Evolutionary conservation across 2,329 filamentous ascomycete genomes (phyloP).

Genomic region (Colletotrichum acutatum): DNA sequence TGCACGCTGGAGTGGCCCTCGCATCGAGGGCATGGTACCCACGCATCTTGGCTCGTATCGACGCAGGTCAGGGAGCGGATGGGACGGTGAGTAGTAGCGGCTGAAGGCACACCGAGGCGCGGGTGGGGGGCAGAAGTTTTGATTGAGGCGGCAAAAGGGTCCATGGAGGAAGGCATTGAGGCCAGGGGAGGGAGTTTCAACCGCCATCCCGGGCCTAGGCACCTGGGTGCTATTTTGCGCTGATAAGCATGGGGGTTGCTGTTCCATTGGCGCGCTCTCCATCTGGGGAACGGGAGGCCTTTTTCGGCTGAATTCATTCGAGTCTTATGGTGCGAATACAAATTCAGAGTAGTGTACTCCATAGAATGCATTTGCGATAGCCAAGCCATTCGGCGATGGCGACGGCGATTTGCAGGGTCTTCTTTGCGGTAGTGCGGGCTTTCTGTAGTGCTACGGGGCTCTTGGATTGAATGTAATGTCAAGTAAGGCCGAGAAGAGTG

Average conservation of each 20-base stretch:
- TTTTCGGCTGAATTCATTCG: too few relatives aligned
- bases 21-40: conserved; percentile 1
- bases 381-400: conserved; percentile 16
- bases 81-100: conserved; percentile 5
- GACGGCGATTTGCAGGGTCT: conserved; percentile 5
- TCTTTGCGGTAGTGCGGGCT: background rate
- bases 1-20: background rate
- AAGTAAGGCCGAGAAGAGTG: conserved; percentile 15
- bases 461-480: conserved; percentile 1
- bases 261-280: background rate
- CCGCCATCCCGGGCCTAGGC: background rate
- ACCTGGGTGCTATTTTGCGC: too few relatives aligned
- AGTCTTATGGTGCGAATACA: too few relatives aligned
- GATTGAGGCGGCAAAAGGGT: conserved; percentile 28
- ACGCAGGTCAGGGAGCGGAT: conserved; percentile 17
- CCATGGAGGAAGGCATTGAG: background rate
- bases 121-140: background rate
- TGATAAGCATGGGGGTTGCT: background rate
- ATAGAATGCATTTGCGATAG: background rate
- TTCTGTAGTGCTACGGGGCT: background rate
- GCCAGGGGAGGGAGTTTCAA: background rate
- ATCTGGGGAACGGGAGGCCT: background rate
- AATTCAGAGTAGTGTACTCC: too few relatives aligned
- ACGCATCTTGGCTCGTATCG: conserved; percentile 21
- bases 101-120: conserved; percentile 8